Percentiles rank a stretch among this genome's conserved stretches.
phyloP scores from a whole-genome alignment of 495 filamentous ascomycete genomes.

The Baudoinia panamericana region DNA sequence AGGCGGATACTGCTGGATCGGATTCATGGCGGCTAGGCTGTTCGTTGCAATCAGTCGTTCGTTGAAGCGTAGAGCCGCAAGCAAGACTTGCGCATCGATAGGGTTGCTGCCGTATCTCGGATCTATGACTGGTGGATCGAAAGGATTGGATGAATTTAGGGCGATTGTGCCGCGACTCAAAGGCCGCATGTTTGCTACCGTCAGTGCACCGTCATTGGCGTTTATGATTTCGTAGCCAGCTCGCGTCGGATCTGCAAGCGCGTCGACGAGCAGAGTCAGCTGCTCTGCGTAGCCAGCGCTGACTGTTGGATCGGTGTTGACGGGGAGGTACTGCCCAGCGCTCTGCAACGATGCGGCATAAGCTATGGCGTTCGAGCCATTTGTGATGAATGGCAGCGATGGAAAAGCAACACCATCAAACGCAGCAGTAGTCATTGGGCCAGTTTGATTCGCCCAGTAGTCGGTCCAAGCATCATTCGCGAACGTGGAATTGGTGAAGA shows the following conservation, averaged over 20 bases:
- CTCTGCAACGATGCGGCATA: constrained; percentile 20
- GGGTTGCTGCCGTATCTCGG: constrained; percentile 32
- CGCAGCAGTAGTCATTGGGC: constrained; percentile 32
- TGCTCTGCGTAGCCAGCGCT: constrained; percentile 32
- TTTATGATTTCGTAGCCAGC: constrained; percentile 32
- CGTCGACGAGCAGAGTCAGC: constrained; percentile 22
- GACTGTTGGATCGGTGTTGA: constrained; percentile 29
- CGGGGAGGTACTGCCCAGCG: constrained; percentile 23
- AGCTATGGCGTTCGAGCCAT: constrained; percentile 20
- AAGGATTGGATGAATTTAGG: constrained; percentile 17
- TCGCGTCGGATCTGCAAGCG: constrained; percentile 28
- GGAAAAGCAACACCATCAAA: constrained; percentile 33
- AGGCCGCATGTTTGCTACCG: constrained; percentile 24
- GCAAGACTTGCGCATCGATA: constrained; percentile 31
- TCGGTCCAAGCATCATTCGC: constrained; percentile 10
- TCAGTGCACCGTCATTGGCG: constrained; percentile 30
- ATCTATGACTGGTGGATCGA: constrained; percentile 19
- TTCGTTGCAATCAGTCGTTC: constrained; percentile 27
- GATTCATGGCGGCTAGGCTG: constrained; percentile 26
- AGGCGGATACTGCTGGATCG: constrained; percentile 21
- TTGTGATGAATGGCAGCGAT: constrained; percentile 23
- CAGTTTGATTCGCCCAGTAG: constrained; percentile 20
- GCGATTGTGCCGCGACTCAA: constrained; percentile 20
- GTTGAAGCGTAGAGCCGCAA: constrained; percentile 29
- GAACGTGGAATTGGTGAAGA: constrained; percentile 15